phyloP scores from a whole-genome alignment of 202 grass and related monocot species.

The Hordeum pubiflorum region DNA sequence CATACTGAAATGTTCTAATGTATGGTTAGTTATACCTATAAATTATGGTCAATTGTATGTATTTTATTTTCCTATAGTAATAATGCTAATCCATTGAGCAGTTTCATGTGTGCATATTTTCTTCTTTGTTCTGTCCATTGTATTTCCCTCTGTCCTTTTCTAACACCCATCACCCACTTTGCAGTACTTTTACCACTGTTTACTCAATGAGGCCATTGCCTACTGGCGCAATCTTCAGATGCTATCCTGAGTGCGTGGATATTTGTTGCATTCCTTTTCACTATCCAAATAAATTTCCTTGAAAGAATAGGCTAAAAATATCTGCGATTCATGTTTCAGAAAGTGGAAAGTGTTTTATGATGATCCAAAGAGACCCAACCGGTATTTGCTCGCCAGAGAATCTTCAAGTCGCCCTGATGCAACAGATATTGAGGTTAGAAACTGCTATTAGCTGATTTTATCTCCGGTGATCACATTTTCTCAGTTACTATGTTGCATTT shows the following conservation, averaged over 20 bases:
- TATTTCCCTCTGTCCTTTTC: background rate
- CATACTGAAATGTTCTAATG: background rate
- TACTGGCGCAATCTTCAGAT: constrained; percentile 87
- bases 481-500: background rate
- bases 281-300: background rate
- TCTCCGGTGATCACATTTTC: background rate
- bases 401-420: constrained; percentile 54
- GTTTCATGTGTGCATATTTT: background rate
- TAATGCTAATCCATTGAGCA: background rate
- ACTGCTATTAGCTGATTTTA: background rate
- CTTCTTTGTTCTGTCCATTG: background rate
- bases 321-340: constrained; percentile 40
- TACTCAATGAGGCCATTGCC: constrained; percentile 89
- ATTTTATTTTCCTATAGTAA: background rate
- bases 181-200: constrained; percentile 88
- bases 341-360: constrained; percentile 93
- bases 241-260: constrained; percentile 66
- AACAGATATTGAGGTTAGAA: constrained; percentile 74
- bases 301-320: background rate
- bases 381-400: constrained; percentile 85
- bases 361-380: constrained; percentile 67
- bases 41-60: background rate
- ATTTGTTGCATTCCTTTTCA: background rate
- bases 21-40: background rate
- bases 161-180: constrained; percentile 4